Conservation (phyloP, 148 eudicot genomes). For the Nyssa sinensis region DNA sequence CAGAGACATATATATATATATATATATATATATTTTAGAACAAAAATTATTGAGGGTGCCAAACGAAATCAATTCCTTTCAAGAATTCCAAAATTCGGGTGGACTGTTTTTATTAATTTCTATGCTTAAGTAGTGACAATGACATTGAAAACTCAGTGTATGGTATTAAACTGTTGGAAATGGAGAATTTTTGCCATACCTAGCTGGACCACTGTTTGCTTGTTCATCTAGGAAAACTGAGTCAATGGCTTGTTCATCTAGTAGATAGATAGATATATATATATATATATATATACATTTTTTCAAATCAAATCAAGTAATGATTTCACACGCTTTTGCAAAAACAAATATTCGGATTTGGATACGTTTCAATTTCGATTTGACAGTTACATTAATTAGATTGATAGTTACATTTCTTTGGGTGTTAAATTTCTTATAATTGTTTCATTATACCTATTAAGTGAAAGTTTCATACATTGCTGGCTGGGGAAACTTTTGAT, state of each 20-base stretch:
- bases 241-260: conserved; percentile 5
- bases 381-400: too few relatives aligned
- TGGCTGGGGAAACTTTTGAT: too few relatives aligned
- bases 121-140: neutral
- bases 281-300: too few relatives aligned
- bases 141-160: neutral
- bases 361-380: too few relatives aligned
- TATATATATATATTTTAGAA: too few relatives aligned
- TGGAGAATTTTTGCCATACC: neutral
- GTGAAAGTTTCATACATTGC: too few relatives aligned
- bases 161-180: neutral
- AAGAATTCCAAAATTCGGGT: neutral
- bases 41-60: neutral
- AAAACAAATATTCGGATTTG: neutral
- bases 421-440: too few relatives aligned
- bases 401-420: too few relatives aligned
- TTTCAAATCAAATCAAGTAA: neutral
- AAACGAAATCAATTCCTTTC: neutral
- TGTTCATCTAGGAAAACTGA: neutral
- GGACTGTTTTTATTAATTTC: neutral
- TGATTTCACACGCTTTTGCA: neutral
- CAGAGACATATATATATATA: too few relatives aligned
- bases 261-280: neutral
- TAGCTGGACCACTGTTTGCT: neutral
- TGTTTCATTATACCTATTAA: too few relatives aligned